These are phyloP conservation scores for Parastagonospora avenae DNA, from an alignment of 2,329 filamentous ascomycete species.

Conservation along the genomic window DNA sequence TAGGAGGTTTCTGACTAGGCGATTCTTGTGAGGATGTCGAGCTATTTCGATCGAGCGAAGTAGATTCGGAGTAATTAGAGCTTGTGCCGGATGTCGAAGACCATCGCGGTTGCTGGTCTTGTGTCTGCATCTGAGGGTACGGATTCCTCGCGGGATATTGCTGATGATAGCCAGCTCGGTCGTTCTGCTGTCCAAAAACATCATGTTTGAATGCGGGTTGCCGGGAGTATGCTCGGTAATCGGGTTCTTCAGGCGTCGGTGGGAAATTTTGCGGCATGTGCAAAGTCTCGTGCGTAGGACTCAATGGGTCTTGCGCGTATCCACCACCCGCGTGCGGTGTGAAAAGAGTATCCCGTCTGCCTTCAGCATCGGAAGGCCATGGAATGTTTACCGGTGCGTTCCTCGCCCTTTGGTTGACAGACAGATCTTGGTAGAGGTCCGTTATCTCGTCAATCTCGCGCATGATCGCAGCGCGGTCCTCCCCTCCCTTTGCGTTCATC, in stretches of 20 bases:
- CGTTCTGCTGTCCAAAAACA: constrained; percentile 14
- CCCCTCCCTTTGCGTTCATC: constrained; percentile 17
- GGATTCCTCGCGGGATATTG: constrained; percentile 11
- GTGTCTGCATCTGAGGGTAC: constrained; percentile 11
- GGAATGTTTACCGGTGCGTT: constrained; percentile 5
- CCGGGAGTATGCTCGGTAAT: constrained; percentile 3
- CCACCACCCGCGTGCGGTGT: constrained; percentile 20
- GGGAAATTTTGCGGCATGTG: constrained; percentile 19
- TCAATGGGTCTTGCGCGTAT: constrained; percentile 10
- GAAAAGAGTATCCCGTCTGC: constrained; percentile 24
- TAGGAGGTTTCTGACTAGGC: constrained; percentile 7
- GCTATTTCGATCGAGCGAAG: constrained; percentile 31
- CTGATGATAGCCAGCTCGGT: constrained; percentile 11
- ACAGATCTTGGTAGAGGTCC: constrained; percentile 33
- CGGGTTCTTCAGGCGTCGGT: constrained; percentile 15
- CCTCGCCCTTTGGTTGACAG: constrained; percentile 2
- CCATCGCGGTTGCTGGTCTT: constrained; percentile 19
- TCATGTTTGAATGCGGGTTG: constrained; percentile 25
- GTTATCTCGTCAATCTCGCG: constrained; percentile 44
- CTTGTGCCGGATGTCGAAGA: constrained; percentile 31
- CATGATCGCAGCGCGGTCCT: constrained; percentile 32
- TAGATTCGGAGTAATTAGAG: constrained; percentile 32
- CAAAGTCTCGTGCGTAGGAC: constrained; percentile 13
- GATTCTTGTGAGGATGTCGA: constrained; percentile 34
- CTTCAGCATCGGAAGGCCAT: constrained; percentile 5